Base-by-base conservation (phyloP, 2,329 filamentous ascomycete genomes). In the Triangularia verruculosa region DNA sequence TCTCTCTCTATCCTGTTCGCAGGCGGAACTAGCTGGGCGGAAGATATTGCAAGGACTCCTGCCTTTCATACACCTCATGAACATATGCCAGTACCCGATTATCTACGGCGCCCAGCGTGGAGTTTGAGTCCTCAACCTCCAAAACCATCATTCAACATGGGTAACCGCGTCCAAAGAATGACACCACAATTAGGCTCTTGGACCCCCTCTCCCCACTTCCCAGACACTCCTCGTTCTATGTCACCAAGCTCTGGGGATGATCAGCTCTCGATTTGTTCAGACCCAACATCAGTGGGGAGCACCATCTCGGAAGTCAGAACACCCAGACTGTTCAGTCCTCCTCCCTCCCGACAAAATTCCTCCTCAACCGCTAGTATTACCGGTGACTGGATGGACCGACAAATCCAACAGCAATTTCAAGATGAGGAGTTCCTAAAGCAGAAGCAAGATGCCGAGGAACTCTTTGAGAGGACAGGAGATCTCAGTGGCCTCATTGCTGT, bases 11-110 rank as follows among this genome's bases (percentile, higher is more conserved):
- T 69, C 13, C 61, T 53, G 17, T 64, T 65, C 34, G 59, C 56
- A 53, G 63, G 60, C 3, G 66, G 62, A 1, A 34, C 67, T 20
- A 61, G 12, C 20, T 67, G 65, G 63, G 66, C 63, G 1, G 25
- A 34, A 5, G 51, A 27, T 3, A 64, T 65, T 13, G n/a, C 32
- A 3, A 34, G 32, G 4, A 34, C 11, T 34, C 32, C 32, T 11
- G 32, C 32, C 7, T 34, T 34, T 13, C 32, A 34, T 4, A 34
- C 32, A 13, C 13, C 32, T 11, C 32, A 34, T 34, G 4, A 34
- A 34, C 13, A 34, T 9, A 34, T 34, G 32, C 32, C 32, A 34
- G 32, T 34, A 34, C 32, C 32, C 9, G 32, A 34, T 34, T 34
- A 34, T 34, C 32, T 34, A 12, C 32, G 32, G 32, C 13, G 32